Base-by-base conservation (phyloP, 371 early-diverging fungal species). In the Capillidium rhysosporum region DNA sequence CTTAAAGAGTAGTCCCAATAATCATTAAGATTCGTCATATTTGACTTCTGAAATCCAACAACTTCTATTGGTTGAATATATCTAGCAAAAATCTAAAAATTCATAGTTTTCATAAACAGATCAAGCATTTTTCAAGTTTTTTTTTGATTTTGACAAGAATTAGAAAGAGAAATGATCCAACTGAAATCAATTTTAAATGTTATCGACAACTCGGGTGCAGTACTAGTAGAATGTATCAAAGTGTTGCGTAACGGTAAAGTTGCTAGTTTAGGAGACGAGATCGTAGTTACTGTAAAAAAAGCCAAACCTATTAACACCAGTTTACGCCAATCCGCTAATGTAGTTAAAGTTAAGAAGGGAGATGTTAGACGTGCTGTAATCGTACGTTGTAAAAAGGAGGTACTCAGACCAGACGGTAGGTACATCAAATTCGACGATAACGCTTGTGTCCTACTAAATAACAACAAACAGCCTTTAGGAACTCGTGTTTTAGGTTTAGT, bases 371-470 rank as follows among this genome's bases (percentile, higher is more conserved):
- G 89, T 53, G 98, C 92, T 0, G 69, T 97, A 10, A 83, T 97
- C 41, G 94, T 94, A 38, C 80, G 98, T 45, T 84, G 89, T 18
- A 79, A 80, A 61, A 92, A 91, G 71, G 91, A 89, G 64, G 82
- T 84, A 59, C 64, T 79, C 39, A 79, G 98, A 43, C 82, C 84
- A 28, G 95, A 97, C 58, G 98, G 98, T 48, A 81, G 88, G 43
- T 86, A 83, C 49, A 79, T 95, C 51, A 75, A 81, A 29, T 97
- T 97, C 58, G 98, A 94, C 60, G 98, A 97, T 63, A 97, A 97
- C 63, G 98, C 98, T 30, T 86, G 85, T 57, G 88, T 97, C 56
- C 79, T 97, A 64, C 71, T 95, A 56, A 91, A 91, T 67, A 86
- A 84, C 69, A 80, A 84, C 63, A 83, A 83, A 57, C 89, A 92